A percentile compares a stretch with the other conserved stretches of the same genome.
Conservation (phyloP, 2,329 filamentous ascomycete genomes). For the Neoarthrinium moseri region DNA sequence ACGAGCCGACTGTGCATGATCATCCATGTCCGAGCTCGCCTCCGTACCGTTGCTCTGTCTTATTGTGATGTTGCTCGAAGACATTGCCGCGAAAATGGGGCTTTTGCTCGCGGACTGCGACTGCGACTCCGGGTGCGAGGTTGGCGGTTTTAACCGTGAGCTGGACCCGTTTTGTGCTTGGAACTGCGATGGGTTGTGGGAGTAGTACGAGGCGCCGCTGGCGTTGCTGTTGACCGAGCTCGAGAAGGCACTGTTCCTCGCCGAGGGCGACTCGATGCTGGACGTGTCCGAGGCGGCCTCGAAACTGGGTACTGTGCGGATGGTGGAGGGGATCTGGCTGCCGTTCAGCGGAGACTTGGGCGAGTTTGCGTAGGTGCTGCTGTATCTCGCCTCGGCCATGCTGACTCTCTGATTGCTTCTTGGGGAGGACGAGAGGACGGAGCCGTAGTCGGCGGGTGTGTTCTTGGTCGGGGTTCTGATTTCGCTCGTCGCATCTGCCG, state of each 20-base stretch:
- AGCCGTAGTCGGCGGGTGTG: neutral
- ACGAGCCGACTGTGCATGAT: constrained; percentile 24
- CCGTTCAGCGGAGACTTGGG: constrained; percentile 19
- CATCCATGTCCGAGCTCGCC: constrained; percentile 12
- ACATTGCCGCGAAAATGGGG: constrained; percentile 19
- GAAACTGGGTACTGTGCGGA: constrained; percentile 56
- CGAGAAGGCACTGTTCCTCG: constrained; percentile 51
- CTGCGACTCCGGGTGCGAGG: constrained; percentile 15
- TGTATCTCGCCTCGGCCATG: constrained; percentile 11
- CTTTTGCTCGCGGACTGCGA: constrained; percentile 13
- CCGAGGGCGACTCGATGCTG: constrained; percentile 34
- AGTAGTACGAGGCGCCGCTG: constrained; percentile 44
- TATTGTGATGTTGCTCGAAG: constrained; percentile 19
- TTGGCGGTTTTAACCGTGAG: constrained; percentile 27
- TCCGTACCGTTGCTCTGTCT: constrained; percentile 9
- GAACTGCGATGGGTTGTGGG: constrained; percentile 25
- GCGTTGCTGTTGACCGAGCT: constrained; percentile 55
- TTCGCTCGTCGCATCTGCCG: constrained; percentile 6
- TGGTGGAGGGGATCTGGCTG: constrained; percentile 42
- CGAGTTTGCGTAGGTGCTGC: constrained; percentile 10
- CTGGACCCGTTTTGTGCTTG: constrained; percentile 30
- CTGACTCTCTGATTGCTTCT: neutral
- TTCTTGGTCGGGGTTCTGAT: neutral
- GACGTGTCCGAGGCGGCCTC: constrained; percentile 43
- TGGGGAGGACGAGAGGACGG: neutral